Evolutionary conservation across 257 asterid genomes (phyloP), one percentile per base, ranked within the genome.

Genomic region (Nicotiana tomentosiformis): DNA sequence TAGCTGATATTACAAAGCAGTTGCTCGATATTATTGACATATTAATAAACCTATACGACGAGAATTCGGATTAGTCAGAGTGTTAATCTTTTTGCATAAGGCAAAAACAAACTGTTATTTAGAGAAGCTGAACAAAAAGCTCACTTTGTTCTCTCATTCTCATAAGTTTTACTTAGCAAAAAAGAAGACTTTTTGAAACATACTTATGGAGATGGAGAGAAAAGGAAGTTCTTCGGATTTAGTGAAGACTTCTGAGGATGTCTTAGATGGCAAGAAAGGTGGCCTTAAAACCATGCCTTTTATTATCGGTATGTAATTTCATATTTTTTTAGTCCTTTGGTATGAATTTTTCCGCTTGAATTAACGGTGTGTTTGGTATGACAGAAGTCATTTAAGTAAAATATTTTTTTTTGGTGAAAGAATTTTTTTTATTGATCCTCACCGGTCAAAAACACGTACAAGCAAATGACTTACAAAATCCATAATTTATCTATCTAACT

Each of bases 271-370:
- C 11, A 61, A 79, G 37, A 87, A 85, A 87, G 97, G 97, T 51
- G 98, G 98, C 32, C 85, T 91, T 20, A 84, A 37, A 66, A 92
- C 98, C 77, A 89, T 91, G 93, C 97, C 98, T 77, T 93, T 91
- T 65, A 69, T 93, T 87, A 90, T 93, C 81, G 97, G 95, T 87
- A 86, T 58, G 82, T 80, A 49, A 57, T 11, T 11, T 58, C 20
- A 37, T 39, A 5, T n/a, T 76, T 17, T 17, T 80, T 35, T 15
- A 12, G 17, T 3, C 35, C 3, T 16, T 29, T 10, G 33, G 17
- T 10, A 43, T 17, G 16, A 0, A 43, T 7, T 6, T n/a, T 11
- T 0, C 51, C 17, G 30, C 55, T 46, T 26, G 35, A 68, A 56
- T 14, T 10, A 15, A 3, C 4, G 0, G 5, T 55, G 1, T 11